Base-by-base conservation (phyloP, 2,329 filamentous ascomycete genomes). In the Alternaria triticimaculans region DNA sequence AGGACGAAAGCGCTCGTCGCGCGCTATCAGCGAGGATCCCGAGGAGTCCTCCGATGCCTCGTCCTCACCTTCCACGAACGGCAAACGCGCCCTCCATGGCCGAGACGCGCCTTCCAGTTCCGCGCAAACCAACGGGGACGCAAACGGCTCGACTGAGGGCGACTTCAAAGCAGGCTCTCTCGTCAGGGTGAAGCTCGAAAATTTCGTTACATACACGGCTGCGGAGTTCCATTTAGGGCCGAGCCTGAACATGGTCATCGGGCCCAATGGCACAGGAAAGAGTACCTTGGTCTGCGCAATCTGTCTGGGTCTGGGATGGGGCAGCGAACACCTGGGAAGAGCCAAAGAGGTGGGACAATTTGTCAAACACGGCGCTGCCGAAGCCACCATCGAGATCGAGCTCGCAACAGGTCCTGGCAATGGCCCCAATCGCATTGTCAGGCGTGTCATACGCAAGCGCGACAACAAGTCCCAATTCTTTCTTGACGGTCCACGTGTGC, bases 231-330 rank as follows among this genome's bases (percentile, higher is more conserved):
- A 91, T 62, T 93, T 94, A 12, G 96, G 96, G 0, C 95, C 96
- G 1, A 95, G 92, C 77, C 81, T 99, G 75, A 99, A 99, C 78
- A 98, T 99, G 95, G 90, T 99, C 57, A 97, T 99, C 71, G 96
- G 96, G 0, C 96, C 96, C n/a, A 99, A 99, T 75, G 96, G 96
- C 33, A 98, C 96, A 0, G 96, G 96, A 59, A 99, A 99, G 82
- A 98, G 95, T 81, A 97, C 96, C 0, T 85, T 99, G 25, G 95
- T 99, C 46, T 99, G 96, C 81, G 96, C 96, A 48, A 97, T 99
- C 70, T 98, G 96, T 76, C 82, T 99, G 14, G 96, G 96, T 3
- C 83, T 99, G 25, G 96, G 96, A 51, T 97, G 91, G 85, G 76
- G 85, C 86, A 82, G 75, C 62, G 62, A 90, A 80, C 88, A 94